Evolutionary conservation across 2,329 filamentous ascomycete species (phyloP).

Genomic region (Fusarium mangiferae): DNA sequence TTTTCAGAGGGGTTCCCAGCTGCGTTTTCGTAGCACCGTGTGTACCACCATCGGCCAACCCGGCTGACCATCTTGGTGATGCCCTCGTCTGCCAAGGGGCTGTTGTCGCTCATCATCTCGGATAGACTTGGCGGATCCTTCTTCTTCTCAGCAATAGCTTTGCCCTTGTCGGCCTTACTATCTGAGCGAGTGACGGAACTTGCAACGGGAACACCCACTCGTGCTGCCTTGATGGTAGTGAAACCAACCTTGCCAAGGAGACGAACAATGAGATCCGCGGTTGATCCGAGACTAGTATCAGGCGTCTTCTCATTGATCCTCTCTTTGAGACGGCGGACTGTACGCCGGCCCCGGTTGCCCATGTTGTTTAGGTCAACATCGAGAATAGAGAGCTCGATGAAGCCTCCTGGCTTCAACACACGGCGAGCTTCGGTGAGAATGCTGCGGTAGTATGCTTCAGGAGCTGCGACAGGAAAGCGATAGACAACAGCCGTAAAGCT

Average conservation of each 20-base stretch:
- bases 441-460: constrained; percentile 75
- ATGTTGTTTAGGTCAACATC: constrained; percentile 86
- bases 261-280: constrained; percentile 70
- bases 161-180: constrained; percentile 21
- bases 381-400: constrained; percentile 81
- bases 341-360: constrained; percentile 75
- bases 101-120: constrained; percentile 78
- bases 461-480: constrained; percentile 77
- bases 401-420: constrained; percentile 80
- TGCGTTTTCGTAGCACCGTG: constrained; percentile 84
- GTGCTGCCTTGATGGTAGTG: constrained; percentile 76
- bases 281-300: constrained; percentile 68
- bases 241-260: constrained; percentile 77
- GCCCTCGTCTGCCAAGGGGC: constrained; percentile 78
- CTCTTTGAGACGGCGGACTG: constrained; percentile 77
- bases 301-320: constrained; percentile 70
- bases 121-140: constrained; percentile 67
- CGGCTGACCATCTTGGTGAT: constrained; percentile 93
- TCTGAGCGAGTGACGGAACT: constrained; percentile 55
- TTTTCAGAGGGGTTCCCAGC: constrained; percentile 57
- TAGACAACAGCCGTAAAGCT: constrained; percentile 82
- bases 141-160: constrained; percentile 38
- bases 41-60: constrained; percentile 97
- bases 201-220: constrained; percentile 80
- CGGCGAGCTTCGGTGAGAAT: constrained; percentile 80